Evolutionary conservation across 1,284 basidiomycete genomes (phyloP).

Genomic region (Tausonia pullulans): DNA sequence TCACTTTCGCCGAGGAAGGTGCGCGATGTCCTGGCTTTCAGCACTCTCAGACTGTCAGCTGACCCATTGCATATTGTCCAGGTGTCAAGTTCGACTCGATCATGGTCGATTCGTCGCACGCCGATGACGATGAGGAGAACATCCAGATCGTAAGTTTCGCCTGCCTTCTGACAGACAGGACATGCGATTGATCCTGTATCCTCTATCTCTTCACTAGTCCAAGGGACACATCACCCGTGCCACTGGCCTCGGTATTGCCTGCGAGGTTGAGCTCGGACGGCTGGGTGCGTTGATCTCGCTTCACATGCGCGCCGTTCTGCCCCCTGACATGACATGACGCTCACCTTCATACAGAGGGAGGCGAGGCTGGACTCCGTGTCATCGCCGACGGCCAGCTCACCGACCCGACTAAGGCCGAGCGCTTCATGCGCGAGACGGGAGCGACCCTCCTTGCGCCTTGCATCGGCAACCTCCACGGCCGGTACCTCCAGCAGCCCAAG

Average conservation of each 20-base stretch:
- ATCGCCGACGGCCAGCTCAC: conserved; percentile 38
- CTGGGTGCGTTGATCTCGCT: conserved; percentile 19
- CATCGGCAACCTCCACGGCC: conserved; percentile 38
- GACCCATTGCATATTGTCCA: too few species aligned
- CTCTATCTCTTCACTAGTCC: conserved; percentile 5
- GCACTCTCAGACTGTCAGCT: too few species aligned
- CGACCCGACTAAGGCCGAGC: conserved; percentile 32
- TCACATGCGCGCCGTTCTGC: background rate
- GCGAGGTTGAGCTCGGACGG: conserved; percentile 39
- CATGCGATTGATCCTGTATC: background rate
- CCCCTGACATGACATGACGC: background rate
- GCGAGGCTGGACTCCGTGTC: conserved; percentile 38
- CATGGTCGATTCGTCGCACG: conserved; percentile 37
- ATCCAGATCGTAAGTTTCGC: conserved; percentile 26
- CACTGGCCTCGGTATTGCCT: conserved; percentile 33
- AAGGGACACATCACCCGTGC: conserved; percentile 23
- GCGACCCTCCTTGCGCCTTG: conserved; percentile 37
- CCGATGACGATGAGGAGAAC: conserved; percentile 36
- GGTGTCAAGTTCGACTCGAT: conserved; percentile 33
- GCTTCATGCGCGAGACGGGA: conserved; percentile 35
- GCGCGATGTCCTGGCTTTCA: too few species aligned
- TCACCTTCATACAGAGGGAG: conserved; percentile 28
- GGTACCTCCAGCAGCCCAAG: conserved; percentile 14
- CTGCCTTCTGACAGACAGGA: background rate
- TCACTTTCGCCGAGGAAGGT: conserved; percentile 32